Conservation (phyloP, 2,329 filamentous ascomycete genomes). For the Lasiodiplodia theobromae region DNA sequence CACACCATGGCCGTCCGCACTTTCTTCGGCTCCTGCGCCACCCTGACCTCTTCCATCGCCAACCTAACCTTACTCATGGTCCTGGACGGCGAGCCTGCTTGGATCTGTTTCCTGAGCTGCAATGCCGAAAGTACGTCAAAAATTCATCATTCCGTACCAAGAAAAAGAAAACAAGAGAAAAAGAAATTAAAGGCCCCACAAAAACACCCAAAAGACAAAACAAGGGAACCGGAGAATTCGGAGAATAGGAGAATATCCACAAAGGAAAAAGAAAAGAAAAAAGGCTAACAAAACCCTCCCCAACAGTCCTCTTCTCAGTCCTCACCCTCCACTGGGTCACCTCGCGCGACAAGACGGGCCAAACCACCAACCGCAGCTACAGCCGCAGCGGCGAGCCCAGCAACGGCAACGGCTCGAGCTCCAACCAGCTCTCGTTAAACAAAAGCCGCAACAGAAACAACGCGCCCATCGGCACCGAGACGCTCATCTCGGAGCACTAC, state of each 20-base stretch:
- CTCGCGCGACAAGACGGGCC: conserved; percentile 11
- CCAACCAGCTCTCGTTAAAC: not conserved
- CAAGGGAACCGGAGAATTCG: not conserved
- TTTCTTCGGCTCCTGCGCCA: conserved; percentile 18
- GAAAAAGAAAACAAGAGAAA: not conserved
- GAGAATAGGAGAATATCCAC: not conserved
- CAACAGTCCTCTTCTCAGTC: conserved; percentile 13
- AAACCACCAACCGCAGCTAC: conserved; percentile 16
- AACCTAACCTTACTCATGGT: conserved; percentile 13
- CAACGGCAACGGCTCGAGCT: not conserved
- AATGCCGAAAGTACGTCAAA: conserved; percentile 8
- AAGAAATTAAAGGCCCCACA: not conserved
- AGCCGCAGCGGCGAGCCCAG: not conserved
- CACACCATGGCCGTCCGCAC: conserved; percentile 24
- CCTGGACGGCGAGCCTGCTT: conserved; percentile 22
- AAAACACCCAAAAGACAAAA: not conserved
- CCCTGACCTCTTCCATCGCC: conserved; percentile 5
- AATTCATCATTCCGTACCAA: not conserved
- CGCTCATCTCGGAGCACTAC: conserved; percentile 18
- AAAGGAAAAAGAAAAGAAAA: not conserved
- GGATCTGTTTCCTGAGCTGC: conserved; percentile 25
- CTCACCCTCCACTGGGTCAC: conserved; percentile 24
- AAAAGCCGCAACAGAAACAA: not conserved
- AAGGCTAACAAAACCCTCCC: not conserved
- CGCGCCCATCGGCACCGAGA: conserved; percentile 1